Evolutionary conservation across 768 basidiomycete genomes (phyloP).

Genomic region (Russula virescens): DNA sequence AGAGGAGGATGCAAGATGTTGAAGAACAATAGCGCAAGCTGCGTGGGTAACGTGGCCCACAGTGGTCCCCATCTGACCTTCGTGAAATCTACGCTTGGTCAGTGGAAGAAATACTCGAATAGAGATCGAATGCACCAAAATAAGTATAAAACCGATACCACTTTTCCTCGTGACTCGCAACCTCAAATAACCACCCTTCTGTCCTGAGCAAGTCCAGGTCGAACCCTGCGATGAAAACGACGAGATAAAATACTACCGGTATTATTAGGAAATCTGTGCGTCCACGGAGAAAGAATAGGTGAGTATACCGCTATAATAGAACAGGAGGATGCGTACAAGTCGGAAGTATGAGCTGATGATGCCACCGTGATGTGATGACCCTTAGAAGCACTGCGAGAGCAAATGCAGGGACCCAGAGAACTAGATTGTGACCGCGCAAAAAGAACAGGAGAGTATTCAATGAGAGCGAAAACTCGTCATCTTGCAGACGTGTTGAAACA

Average conservation of each 20-base stretch:
- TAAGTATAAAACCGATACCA: constrained; percentile 90
- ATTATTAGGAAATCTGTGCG: constrained; percentile 72
- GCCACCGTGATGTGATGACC: constrained; percentile 69
- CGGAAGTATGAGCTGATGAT: constrained; percentile 91
- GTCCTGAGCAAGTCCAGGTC: constrained; percentile 54
- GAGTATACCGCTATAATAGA: background rate
- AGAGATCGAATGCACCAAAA: constrained; percentile 47
- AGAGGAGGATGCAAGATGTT: constrained; percentile 80
- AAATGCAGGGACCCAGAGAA: constrained; percentile 77
- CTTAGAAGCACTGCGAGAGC: constrained; percentile 70
- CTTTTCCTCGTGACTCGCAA: constrained; percentile 40
- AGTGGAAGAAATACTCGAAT: background rate
- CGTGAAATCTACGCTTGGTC: constrained; percentile 44
- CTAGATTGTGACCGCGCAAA: constrained; percentile 52
- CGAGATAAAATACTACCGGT: constrained; percentile 76
- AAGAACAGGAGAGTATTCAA: constrained; percentile 67
- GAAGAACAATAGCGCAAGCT: constrained; percentile 88
- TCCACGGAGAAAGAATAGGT: background rate
- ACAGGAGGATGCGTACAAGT: constrained; percentile 51
- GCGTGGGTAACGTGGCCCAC: constrained; percentile 85
- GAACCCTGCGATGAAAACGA: constrained; percentile 58
- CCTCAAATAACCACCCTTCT: constrained; percentile 84
- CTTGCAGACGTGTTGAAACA: constrained; percentile 76
- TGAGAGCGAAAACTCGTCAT: constrained; percentile 67
- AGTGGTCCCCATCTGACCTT: constrained; percentile 60